A percentile compares a stretch with the other conserved stretches of the same genome.
These are phyloP conservation scores for Pleurotus djamor DNA, from an alignment of 768 basidiomycete species.

Conservation along the genomic window DNA sequence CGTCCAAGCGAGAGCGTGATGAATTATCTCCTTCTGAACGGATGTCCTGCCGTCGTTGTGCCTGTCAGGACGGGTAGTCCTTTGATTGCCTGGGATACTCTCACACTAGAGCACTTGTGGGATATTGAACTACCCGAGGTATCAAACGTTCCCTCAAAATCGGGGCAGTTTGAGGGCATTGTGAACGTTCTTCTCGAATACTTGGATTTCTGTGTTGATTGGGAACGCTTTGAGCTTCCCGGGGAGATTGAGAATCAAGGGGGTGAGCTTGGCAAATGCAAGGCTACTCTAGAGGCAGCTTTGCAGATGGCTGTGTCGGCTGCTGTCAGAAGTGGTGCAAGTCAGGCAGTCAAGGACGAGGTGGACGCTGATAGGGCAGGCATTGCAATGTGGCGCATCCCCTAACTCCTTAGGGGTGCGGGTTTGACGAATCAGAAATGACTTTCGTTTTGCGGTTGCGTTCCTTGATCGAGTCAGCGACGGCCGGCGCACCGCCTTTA, in stretches of 20 bases:
- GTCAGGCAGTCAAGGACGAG: slow-evolving; percentile 53
- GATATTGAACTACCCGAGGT: slow-evolving; percentile 39
- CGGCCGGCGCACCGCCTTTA: not conserved
- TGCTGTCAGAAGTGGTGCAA: slow-evolving; percentile 49
- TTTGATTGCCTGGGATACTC: slow-evolving; percentile 61
- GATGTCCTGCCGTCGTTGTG: slow-evolving; percentile 57
- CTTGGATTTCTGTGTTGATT: slow-evolving; percentile 60
- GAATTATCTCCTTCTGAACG: slow-evolving; percentile 59
- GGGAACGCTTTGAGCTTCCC: slow-evolving; percentile 45
- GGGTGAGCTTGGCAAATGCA: slow-evolving; percentile 21
- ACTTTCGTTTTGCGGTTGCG: too few species aligned
- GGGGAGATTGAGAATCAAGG: slow-evolving; percentile 11
- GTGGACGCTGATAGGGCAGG: slow-evolving; percentile 56
- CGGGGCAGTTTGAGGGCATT: slow-evolving; percentile 48
- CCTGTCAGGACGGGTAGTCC: slow-evolving; percentile 60
- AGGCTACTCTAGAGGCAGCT: slow-evolving; percentile 43
- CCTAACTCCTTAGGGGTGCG: slow-evolving; percentile 22
- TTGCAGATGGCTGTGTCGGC: slow-evolving; percentile 50
- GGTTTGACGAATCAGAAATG: slow-evolving; percentile 1
- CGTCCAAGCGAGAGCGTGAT: slow-evolving; percentile 63
- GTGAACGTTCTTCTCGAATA: slow-evolving; percentile 56
- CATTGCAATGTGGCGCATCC: slow-evolving; percentile 68
- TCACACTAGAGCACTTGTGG: slow-evolving; percentile 60
- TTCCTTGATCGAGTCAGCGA: not conserved
- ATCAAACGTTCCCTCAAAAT: slow-evolving; percentile 25